These are phyloP conservation scores for Elongisporangium undulatum DNA, from an alignment of 352 stramenopile species.

Conservation along the genomic window DNA sequence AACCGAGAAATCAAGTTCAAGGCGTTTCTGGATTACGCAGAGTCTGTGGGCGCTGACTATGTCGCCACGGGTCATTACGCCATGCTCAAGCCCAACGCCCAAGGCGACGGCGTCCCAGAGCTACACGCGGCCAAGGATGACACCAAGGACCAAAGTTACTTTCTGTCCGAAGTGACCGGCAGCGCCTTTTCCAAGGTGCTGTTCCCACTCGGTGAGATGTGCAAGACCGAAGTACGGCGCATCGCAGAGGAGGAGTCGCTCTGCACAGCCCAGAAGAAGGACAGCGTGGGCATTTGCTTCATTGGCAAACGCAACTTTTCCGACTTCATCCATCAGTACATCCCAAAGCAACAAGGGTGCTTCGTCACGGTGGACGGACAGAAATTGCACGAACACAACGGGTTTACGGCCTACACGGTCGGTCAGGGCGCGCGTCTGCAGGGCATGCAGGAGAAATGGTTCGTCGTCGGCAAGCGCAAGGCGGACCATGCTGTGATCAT, in stretches of 20 bases:
- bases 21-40: constrained; percentile 91
- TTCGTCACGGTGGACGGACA: constrained; percentile 77
- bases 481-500: constrained; percentile 77
- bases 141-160: constrained; percentile 97
- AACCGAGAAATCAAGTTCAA: constrained; percentile 99
- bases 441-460: constrained; percentile 89
- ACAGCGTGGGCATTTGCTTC: constrained; percentile 98
- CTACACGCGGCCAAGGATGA: constrained; percentile 84
- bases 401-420: constrained; percentile 89
- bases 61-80: constrained; percentile 98
- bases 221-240: constrained; percentile 90
- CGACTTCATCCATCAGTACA: constrained; percentile 93
- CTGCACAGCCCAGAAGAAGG: constrained; percentile 89
- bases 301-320: constrained; percentile 94
- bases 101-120: constrained; percentile 23
- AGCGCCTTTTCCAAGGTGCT: constrained; percentile 79
- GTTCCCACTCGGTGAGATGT: constrained; percentile 93
- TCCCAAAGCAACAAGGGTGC: constrained; percentile 57
- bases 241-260: constrained; percentile 83
- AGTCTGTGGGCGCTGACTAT: constrained; percentile 80
- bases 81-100: constrained; percentile 33
- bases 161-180: constrained; percentile 88
- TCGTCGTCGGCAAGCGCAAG: constrained; percentile 81
- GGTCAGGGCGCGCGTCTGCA: constrained; percentile 91
- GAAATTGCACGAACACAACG: constrained; percentile 68